Conservation (phyloP, 768 basidiomycete genomes). For the Suillus variegatus region DNA sequence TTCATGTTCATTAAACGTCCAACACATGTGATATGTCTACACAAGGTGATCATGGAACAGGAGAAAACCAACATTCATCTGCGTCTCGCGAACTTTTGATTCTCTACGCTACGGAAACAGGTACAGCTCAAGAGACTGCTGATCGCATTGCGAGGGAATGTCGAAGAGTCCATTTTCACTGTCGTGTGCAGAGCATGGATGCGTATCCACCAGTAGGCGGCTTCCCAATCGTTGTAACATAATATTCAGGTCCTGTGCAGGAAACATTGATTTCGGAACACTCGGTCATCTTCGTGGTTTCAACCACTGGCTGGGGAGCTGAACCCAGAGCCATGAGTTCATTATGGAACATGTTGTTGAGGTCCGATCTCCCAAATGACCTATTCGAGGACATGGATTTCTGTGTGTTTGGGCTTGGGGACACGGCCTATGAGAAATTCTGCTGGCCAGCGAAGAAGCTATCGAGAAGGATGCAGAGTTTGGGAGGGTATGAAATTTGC, state of each 20-base stretch:
- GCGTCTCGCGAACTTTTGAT: slow-evolving; percentile 50
- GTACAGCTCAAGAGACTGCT: slow-evolving; percentile 80
- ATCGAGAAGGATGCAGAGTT: slow-evolving; percentile 56
- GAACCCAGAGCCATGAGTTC: slow-evolving; percentile 80
- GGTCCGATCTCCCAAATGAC: slow-evolving; percentile 73
- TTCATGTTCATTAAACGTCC: neutral
- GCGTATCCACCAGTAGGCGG: slow-evolving; percentile 31
- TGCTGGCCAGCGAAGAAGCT: slow-evolving; percentile 92
- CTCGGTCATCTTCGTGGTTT: slow-evolving; percentile 73
- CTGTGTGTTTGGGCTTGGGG: slow-evolving; percentile 84
- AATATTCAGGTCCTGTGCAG: slow-evolving; percentile 36
- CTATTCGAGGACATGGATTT: slow-evolving; percentile 75
- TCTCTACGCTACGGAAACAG: slow-evolving; percentile 91
- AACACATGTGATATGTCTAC: neutral
- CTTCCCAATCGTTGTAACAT: neutral
- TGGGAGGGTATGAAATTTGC: slow-evolving; percentile 73
- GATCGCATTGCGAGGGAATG: slow-evolving; percentile 76
- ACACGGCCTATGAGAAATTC: slow-evolving; percentile 85
- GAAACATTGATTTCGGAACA: slow-evolving; percentile 64
- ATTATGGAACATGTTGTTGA: slow-evolving; percentile 76
- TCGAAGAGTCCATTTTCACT: slow-evolving; percentile 56
- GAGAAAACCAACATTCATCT: neutral
- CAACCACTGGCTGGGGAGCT: slow-evolving; percentile 82
- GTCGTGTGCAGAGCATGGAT: slow-evolving; percentile 36
- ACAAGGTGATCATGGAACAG: neutral